These are phyloP conservation scores for Drechslerella dactyloides DNA, from an alignment of 2,329 filamentous ascomycete species.

Conservation along the genomic window DNA sequence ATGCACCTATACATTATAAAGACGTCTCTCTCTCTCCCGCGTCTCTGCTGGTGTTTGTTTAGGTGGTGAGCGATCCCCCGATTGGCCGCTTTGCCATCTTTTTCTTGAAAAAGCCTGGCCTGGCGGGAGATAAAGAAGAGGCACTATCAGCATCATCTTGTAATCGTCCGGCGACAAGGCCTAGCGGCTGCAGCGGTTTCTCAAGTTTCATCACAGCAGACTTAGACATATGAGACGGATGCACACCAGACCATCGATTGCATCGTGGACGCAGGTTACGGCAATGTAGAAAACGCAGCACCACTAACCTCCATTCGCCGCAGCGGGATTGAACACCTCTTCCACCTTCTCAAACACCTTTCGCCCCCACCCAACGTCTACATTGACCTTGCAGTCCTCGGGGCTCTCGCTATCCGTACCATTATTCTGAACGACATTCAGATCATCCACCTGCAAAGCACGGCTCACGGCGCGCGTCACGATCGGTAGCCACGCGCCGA, in stretches of 20 bases:
- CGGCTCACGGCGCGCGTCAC: conserved; percentile 73
- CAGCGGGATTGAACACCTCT: conserved; percentile 30
- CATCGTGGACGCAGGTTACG: not conserved
- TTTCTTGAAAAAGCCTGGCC: not conserved
- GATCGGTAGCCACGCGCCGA: conserved; percentile 73
- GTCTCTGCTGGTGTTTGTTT: not conserved
- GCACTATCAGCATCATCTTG: conserved; percentile 16
- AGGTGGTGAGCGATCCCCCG: not conserved
- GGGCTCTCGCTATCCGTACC: conserved; percentile 60
- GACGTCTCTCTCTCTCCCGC: not conserved
- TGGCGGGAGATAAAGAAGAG: not conserved
- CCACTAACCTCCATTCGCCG: conserved; percentile 26
- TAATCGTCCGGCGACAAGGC: not conserved
- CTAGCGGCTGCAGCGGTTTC: not conserved
- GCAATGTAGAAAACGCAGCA: not conserved
- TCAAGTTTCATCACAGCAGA: not conserved
- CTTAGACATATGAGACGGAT: not conserved
- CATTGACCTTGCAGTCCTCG: conserved; percentile 47
- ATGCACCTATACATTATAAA: not conserved
- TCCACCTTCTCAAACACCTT: conserved; percentile 49
- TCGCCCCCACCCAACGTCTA: conserved; percentile 35
- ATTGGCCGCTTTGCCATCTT: conserved; percentile 4
- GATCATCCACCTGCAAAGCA: conserved; percentile 76
- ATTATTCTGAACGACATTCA: conserved; percentile 98
- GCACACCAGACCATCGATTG: not conserved